Conservation (phyloP, 2,329 filamentous ascomycete genomes). For the Boeremia lycopersici region DNA sequence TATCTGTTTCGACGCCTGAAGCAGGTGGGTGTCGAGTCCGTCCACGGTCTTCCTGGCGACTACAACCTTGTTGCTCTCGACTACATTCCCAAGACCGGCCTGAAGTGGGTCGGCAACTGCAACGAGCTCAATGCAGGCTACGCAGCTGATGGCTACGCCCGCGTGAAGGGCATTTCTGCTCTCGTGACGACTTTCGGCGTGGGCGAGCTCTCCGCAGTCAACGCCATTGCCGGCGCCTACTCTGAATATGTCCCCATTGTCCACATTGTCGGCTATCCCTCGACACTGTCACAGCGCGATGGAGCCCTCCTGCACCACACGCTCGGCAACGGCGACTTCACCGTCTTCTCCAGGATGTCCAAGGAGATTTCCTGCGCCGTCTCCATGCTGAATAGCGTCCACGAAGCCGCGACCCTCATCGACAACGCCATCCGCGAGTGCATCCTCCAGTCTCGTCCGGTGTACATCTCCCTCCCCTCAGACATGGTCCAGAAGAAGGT, state of each 20-base stretch:
- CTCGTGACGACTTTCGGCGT: constrained; percentile 57
- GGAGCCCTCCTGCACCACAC: constrained; percentile 55
- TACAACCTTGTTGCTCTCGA: constrained; percentile 60
- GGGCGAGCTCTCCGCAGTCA: constrained; percentile 55
- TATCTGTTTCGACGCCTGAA: constrained; percentile 50
- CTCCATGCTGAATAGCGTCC: constrained; percentile 71
- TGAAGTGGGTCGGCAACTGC: constrained; percentile 66
- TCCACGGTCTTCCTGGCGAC: constrained; percentile 56
- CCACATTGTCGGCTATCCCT: constrained; percentile 55
- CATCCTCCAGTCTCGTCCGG: constrained; percentile 74
- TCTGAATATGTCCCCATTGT: constrained; percentile 55
- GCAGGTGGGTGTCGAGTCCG: constrained; percentile 51
- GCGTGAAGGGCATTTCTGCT: constrained; percentile 54
- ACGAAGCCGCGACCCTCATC: constrained; percentile 74
- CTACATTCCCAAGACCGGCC: constrained; percentile 60
- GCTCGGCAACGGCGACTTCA: constrained; percentile 69
- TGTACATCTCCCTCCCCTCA: constrained; percentile 83
- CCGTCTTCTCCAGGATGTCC: constrained; percentile 82
- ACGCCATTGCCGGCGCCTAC: constrained; percentile 55
- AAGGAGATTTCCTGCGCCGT: constrained; percentile 72
- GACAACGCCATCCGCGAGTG: constrained; percentile 79
- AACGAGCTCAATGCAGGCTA: constrained; percentile 65
- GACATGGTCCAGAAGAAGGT: constrained; percentile 80
- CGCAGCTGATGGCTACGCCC: constrained; percentile 55
- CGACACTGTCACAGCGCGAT: constrained; percentile 48